Evolutionary conservation across 2,329 filamentous ascomycete species (phyloP).

Genomic region (Neonectria sp.): DNA sequence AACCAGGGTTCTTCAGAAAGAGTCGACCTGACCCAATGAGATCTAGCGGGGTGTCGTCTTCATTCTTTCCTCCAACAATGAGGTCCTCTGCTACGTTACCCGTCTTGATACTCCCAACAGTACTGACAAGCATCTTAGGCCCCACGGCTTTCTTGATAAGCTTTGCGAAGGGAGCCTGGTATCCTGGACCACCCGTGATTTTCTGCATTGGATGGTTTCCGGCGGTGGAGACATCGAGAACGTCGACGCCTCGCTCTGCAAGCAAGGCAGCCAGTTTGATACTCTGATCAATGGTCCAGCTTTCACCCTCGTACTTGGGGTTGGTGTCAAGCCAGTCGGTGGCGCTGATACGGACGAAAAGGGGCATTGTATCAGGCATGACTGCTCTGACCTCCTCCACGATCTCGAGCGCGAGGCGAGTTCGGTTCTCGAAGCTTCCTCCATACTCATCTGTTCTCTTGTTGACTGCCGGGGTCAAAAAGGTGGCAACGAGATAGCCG

Average conservation of each 20-base stretch:
- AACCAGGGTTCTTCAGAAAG: slow-evolving; percentile 72
- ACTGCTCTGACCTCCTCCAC: slow-evolving; percentile 72
- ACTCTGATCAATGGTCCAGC: slow-evolving; percentile 78
- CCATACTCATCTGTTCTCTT: slow-evolving; percentile 78
- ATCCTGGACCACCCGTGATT: slow-evolving; percentile 72
- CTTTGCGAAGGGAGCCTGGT: slow-evolving; percentile 80
- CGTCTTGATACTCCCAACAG: slow-evolving; percentile 65
- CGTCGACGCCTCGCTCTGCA: slow-evolving; percentile 77
- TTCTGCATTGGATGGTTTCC: slow-evolving; percentile 75
- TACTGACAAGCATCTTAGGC: slow-evolving; percentile 64
- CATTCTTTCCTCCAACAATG: slow-evolving; percentile 52
- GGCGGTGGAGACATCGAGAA: slow-evolving; percentile 80
- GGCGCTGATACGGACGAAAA: slow-evolving; percentile 81
- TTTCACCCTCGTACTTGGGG: slow-evolving; percentile 66
- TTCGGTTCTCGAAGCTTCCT: slow-evolving; percentile 80
- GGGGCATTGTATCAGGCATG: slow-evolving; percentile 78
- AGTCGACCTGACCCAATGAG: slow-evolving; percentile 64
- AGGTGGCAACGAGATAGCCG: slow-evolving; percentile 81
- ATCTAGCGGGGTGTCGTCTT: slow-evolving; percentile 62
- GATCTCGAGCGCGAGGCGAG: slow-evolving; percentile 77
- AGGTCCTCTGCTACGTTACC: slow-evolving; percentile 64
- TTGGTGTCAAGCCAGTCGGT: slow-evolving; percentile 82
- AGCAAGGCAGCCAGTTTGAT: slow-evolving; percentile 74
- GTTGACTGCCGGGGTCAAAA: slow-evolving; percentile 80
- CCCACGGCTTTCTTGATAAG: slow-evolving; percentile 80